Evolutionary conservation across 78 protist genomes (phyloP).

Genomic region (Dictyostelium brefeldianum): DNA sequence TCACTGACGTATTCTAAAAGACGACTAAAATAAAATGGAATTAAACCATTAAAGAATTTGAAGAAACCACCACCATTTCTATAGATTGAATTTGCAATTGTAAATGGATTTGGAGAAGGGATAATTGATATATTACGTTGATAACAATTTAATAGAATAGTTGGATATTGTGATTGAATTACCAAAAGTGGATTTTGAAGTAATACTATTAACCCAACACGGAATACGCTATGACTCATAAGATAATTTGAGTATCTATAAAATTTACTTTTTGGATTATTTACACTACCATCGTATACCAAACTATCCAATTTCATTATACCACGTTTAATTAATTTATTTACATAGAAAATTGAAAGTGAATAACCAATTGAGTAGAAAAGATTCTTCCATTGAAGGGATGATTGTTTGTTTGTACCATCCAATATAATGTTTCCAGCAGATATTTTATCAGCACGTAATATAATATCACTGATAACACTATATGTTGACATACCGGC

Average conservation of each 20-base stretch:
- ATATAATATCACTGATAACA: background rate
- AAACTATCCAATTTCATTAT: background rate
- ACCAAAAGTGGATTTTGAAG: background rate
- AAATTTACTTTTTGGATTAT: background rate
- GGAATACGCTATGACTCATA: background rate
- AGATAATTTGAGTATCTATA: background rate
- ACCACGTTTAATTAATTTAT: background rate
- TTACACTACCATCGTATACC: background rate
- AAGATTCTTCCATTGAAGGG: background rate
- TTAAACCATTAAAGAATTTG: conserved; percentile 10
- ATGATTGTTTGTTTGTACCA: background rate
- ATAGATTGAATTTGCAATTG: background rate
- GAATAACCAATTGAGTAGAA: background rate
- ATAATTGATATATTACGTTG: background rate
- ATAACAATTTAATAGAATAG: background rate
- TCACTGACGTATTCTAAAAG: background rate
- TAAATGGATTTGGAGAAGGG: background rate
- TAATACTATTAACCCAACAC: background rate
- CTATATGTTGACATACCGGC: background rate
- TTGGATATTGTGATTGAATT: background rate
- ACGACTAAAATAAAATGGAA: background rate
- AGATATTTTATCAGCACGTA: background rate
- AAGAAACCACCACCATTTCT: background rate
- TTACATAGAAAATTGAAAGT: background rate
- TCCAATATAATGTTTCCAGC: background rate